Evolutionary conservation across 73 alveolate species (phyloP).

Genomic region (Paramecium sexaurelia): DNA sequence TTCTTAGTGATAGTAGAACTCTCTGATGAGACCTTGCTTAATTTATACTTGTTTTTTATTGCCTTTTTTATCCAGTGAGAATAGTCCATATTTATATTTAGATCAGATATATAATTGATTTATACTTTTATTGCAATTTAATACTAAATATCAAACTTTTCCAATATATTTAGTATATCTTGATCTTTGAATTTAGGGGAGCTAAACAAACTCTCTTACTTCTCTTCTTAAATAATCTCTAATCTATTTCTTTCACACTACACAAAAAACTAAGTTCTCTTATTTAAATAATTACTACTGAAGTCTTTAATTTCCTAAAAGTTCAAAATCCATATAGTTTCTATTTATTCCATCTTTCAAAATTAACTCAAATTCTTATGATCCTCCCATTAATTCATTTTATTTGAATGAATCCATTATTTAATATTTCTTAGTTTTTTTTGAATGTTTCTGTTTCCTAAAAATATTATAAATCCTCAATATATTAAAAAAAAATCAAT

Average conservation of each 20-base stretch:
- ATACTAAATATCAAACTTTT: not conserved
- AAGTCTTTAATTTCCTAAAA: not conserved
- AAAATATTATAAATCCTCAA: not conserved
- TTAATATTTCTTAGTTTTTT: not conserved
- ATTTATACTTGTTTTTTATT: too few relatives aligned
- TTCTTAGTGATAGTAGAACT: too few relatives aligned
- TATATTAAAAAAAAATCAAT: not conserved
- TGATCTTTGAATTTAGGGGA: conserved; percentile 3
- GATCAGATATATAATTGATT: not conserved
- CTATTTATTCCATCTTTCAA: not conserved
- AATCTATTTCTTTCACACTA: not conserved
- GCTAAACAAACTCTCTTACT: not conserved
- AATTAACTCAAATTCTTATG: not conserved
- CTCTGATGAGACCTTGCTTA: too few relatives aligned
- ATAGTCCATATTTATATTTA: too few relatives aligned
- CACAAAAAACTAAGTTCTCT: not conserved
- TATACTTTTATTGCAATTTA: not conserved
- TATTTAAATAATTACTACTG: not conserved
- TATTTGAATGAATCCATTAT: not conserved
- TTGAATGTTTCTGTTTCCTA: conserved; percentile 18
- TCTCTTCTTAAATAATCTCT: not conserved
- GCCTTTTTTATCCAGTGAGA: too few relatives aligned
- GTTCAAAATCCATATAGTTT: not conserved
- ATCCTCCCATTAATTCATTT: not conserved
- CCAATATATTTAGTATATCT: not conserved